A percentile compares a stretch with the other conserved stretches of the same genome.
Evolutionary conservation across 2,329 filamentous ascomycete genomes (phyloP).

Genomic region (Exophiala xenobiotica): DNA sequence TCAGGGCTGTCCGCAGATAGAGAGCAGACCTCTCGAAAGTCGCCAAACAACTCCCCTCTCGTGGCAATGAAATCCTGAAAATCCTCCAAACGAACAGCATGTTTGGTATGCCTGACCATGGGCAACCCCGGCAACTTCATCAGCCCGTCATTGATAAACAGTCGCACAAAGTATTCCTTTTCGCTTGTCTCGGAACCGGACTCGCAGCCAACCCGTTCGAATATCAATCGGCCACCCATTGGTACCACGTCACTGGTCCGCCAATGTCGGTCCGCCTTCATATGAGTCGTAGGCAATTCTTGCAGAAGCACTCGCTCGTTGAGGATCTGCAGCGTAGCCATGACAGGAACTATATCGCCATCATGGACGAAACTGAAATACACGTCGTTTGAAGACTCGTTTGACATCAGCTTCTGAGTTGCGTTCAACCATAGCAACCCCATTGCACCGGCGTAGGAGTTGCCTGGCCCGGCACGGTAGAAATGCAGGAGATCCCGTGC

Average conservation of each 20-base stretch:
- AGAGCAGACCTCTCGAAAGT: constrained; percentile 52
- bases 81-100: constrained; percentile 44
- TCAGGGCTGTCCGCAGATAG: constrained; percentile 42
- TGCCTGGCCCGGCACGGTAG: constrained; percentile 59
- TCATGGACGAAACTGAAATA: constrained; percentile 63
- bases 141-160: constrained; percentile 60
- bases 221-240: constrained; percentile 57
- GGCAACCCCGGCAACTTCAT: constrained; percentile 40
- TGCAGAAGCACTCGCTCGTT: constrained; percentile 47
- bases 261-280: constrained; percentile 50
- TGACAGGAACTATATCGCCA: constrained; percentile 57
- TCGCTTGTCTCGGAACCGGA: constrained; percentile 1
- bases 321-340: constrained; percentile 46
- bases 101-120: constrained; percentile 33
- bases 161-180: constrained; percentile 43
- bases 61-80: constrained; percentile 45
- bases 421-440: constrained; percentile 61
- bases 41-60: constrained; percentile 45
- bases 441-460: constrained; percentile 53
- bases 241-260: constrained; percentile 56
- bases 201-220: constrained; percentile 54
- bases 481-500: constrained; percentile 59
- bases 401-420: constrained; percentile 49
- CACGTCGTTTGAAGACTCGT: constrained; percentile 41
- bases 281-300: constrained; percentile 48